These are phyloP conservation scores for Trebouxiophyceae sp. DNA, from an alignment of 163 green algal genomes.

Conservation along the genomic window DNA sequence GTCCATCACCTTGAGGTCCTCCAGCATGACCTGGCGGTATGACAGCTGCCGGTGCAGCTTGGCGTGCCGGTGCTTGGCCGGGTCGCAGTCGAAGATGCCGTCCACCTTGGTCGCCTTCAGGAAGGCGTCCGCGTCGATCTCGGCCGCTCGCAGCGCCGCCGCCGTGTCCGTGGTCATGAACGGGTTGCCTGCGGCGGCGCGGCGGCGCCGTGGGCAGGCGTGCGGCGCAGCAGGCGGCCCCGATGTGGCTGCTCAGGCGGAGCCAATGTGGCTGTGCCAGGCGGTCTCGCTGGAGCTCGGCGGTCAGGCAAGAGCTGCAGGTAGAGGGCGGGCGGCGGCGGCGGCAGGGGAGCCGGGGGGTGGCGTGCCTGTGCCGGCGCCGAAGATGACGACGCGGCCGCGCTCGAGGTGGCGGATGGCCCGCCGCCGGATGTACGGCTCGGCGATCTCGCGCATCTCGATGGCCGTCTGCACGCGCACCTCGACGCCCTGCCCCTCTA, in stretches of 20 bases:
- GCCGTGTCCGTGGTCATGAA: slow-evolving; percentile 99
- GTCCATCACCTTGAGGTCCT: slow-evolving; percentile 87
- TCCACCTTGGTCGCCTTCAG: slow-evolving; percentile 97
- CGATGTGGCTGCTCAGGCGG: no score
- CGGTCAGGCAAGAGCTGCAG: no score
- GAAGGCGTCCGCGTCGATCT: slow-evolving; percentile 77
- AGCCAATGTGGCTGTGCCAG: no score
- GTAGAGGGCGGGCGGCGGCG: not conserved
- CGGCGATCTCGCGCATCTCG: slow-evolving; percentile 88
- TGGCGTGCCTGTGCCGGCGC: slow-evolving; percentile 29
- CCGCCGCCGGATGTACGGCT: slow-evolving; percentile 92
- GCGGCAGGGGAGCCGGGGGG: not conserved
- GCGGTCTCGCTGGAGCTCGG: no score
- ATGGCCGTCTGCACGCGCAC: slow-evolving; percentile 91
- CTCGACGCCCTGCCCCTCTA: slow-evolving; percentile 78
- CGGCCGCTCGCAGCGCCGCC: slow-evolving; percentile 87
- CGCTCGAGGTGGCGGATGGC: slow-evolving; percentile 93
- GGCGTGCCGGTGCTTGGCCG: slow-evolving; percentile 61
- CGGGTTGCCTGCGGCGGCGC: slow-evolving; percentile 70
- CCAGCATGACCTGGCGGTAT: slow-evolving; percentile 50
- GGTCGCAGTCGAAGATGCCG: slow-evolving; percentile 91
- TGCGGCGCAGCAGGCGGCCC: no score
- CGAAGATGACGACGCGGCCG: slow-evolving; percentile 94
- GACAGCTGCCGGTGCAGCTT: slow-evolving; percentile 51
- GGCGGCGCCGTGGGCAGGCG: no score